Evolutionary conservation across 768 basidiomycete genomes (phyloP).

Genomic region (Leucocoprinus leucothites): DNA sequence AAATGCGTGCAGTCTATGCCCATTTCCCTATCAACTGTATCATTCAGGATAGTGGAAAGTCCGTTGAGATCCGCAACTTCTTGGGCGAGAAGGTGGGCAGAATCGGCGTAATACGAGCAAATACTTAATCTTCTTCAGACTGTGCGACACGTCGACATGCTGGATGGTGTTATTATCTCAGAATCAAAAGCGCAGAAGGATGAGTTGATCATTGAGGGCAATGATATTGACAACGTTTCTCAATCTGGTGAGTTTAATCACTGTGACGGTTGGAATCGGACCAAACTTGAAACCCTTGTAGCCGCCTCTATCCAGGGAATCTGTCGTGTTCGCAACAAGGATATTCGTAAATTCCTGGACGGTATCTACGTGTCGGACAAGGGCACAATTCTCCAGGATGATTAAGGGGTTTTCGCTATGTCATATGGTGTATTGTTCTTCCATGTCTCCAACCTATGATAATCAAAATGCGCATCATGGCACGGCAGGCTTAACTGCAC

Average conservation of each 20-base stretch:
- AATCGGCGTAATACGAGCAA: neutral
- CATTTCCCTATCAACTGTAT: slow-evolving; percentile 99
- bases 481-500: neutral
- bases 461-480: slow-evolving; percentile 5
- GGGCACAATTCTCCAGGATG: slow-evolving; percentile 55
- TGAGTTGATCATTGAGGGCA: slow-evolving; percentile 90
- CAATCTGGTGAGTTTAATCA: slow-evolving; percentile 68
- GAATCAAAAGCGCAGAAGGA: slow-evolving; percentile 95
- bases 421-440: neutral
- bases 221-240: slow-evolving; percentile 95
- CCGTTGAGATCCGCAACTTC: slow-evolving; percentile 93
- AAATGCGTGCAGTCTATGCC: slow-evolving; percentile 99
- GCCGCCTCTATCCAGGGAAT: slow-evolving; percentile 97
- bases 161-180: slow-evolving; percentile 76
- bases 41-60: slow-evolving; percentile 69
- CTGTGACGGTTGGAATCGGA: neutral
- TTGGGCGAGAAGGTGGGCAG: slow-evolving; percentile 82
- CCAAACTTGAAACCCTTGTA: slow-evolving; percentile 21
- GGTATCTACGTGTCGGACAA: slow-evolving; percentile 90
- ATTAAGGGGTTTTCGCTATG: slow-evolving; percentile 19
- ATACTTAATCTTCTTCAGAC: slow-evolving; percentile 44
- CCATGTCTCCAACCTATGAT: slow-evolving; percentile 10
- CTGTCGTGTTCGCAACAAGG: slow-evolving; percentile 98
- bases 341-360: slow-evolving; percentile 98
- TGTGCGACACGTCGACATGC: slow-evolving; percentile 90